Evolutionary conservation across 2,329 filamentous ascomycete species (phyloP), one percentile per base, ranked within the genome.

Genomic region (Colletotrichum phormii): DNA sequence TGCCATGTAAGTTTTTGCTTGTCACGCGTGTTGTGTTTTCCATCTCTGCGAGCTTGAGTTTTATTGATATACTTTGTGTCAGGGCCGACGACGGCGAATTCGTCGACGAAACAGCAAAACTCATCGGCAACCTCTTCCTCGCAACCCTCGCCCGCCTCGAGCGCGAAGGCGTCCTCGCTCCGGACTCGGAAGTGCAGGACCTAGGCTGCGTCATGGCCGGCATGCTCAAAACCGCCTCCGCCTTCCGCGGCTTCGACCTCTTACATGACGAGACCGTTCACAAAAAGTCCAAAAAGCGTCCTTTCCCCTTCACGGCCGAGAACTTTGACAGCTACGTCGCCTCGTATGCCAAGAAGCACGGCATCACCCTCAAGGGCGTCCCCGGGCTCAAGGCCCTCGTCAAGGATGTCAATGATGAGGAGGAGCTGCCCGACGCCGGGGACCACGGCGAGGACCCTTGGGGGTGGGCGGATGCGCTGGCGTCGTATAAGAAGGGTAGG

Each of bases 91-190:
- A 71, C 5, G 73, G 74, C 3, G 62, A 63, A 22, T 73, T 77
- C 49, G 67, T 63, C 70, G 79, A 81, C 35, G 78, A 82, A 29
- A 74, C 75, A n/a, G 76, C 79, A 0, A 62, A 49, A 11, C 76
- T 79, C 9, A 37, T 76, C 0, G 79, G 79, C 46, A 78, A 78
- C 35, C 76, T 83, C 77, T 83, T 86, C 75, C 76, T 86, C n/a
- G 67, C 79, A 29, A 83, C 81, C 78, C 80, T 86, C 11, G 80
- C 81, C 5, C 77, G 73, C 18, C 79, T 86, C 24, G 82, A 84
- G 62, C 71, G 73, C 26, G 69, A 79, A 13, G 72, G 72, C 5
- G 77, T 82, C 78, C 80, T 86, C 11, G 80, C 81, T 4, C 73
- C 79, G 11, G 78, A 79, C 33, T 82, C 81, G 0, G 81, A 82